These are phyloP conservation scores for Xanthoconium separans DNA, from an alignment of 1,284 basidiomycete species.

Conservation along the genomic window DNA sequence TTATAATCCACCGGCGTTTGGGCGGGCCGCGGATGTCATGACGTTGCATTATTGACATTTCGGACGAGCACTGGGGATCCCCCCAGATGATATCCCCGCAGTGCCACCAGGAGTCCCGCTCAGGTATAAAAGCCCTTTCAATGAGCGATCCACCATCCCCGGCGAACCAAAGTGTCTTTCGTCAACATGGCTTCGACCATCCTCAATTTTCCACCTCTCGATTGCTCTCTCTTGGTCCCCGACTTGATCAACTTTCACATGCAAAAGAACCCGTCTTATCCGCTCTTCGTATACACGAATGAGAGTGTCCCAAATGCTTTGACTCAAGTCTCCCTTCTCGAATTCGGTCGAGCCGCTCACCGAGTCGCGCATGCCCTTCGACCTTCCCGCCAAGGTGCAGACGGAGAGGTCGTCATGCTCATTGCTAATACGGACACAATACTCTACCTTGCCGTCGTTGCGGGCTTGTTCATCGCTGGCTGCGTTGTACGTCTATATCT, in stretches of 20 bases:
- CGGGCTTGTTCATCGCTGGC: slow-evolving; percentile 33
- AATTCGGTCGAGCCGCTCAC: slow-evolving; percentile 36
- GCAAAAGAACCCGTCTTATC: slow-evolving; percentile 24
- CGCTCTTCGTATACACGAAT: slow-evolving; percentile 20
- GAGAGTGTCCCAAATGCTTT: slow-evolving; percentile 8
- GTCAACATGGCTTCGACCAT: slow-evolving; percentile 12
- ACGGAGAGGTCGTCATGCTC: slow-evolving; percentile 34
- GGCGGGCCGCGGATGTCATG: not conserved
- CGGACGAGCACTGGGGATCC: not conserved
- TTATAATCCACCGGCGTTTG: no score
- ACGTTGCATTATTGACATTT: not conserved
- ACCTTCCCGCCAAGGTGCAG: slow-evolving; percentile 21
- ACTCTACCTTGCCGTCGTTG: slow-evolving; percentile 30
- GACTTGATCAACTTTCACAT: slow-evolving; percentile 33
- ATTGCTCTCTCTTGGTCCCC: slow-evolving; percentile 24
- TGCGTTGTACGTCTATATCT: slow-evolving; percentile 5
- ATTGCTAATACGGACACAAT: slow-evolving; percentile 37
- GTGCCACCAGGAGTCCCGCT: not conserved
- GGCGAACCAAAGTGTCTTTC: not conserved
- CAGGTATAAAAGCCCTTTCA: not conserved
- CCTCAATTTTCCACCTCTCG: slow-evolving; percentile 23
- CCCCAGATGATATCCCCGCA: not conserved
- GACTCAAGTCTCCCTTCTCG: slow-evolving; percentile 26
- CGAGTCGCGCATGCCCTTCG: slow-evolving; percentile 30
- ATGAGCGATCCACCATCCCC: not conserved